phyloP scores from a whole-genome alignment of 371 early-diverging fungal genomes.

The Mucor saturninus region DNA sequence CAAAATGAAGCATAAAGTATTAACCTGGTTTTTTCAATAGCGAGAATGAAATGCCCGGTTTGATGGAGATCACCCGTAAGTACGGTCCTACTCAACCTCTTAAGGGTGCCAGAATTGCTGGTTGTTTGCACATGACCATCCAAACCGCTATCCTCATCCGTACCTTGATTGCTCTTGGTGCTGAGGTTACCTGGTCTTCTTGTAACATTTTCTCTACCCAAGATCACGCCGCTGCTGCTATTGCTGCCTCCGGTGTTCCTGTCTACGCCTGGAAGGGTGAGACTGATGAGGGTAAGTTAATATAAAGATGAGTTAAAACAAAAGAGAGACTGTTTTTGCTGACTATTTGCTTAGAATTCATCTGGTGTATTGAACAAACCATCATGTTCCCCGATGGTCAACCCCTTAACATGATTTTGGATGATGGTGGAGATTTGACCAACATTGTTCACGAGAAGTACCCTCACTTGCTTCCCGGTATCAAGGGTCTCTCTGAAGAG shows the following conservation, averaged over 20 bases:
- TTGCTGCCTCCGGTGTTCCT: slow-evolving; percentile 83
- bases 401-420: slow-evolving; percentile 98
- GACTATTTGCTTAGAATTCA: slow-evolving; percentile 81
- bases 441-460: slow-evolving; percentile 95
- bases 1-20: neutral
- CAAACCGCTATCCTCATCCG: slow-evolving; percentile 98
- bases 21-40: slow-evolving; percentile 68
- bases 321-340: neutral
- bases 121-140: slow-evolving; percentile 99
- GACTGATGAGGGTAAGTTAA: slow-evolving; percentile 76
- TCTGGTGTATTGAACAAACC: slow-evolving; percentile 98
- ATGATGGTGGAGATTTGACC: slow-evolving; percentile 99
- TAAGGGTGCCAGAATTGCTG: slow-evolving; percentile 97
- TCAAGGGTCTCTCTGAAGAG: slow-evolving; percentile 98
- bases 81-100: slow-evolving; percentile 93
- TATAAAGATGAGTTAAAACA: slow-evolving; percentile 37
- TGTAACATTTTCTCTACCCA: slow-evolving; percentile 99
- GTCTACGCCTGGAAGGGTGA: slow-evolving; percentile 97
- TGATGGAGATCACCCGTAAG: slow-evolving; percentile 92
- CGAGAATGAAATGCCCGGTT: slow-evolving; percentile 99
- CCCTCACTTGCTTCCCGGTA: slow-evolving; percentile 78
- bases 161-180: slow-evolving; percentile 94
- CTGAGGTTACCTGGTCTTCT: slow-evolving; percentile 98
- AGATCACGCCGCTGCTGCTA: slow-evolving; percentile 94
- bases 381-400: slow-evolving; percentile 94